Conservation (phyloP, 208 protist genomes). For the Acanthamoeba sp. region DNA sequence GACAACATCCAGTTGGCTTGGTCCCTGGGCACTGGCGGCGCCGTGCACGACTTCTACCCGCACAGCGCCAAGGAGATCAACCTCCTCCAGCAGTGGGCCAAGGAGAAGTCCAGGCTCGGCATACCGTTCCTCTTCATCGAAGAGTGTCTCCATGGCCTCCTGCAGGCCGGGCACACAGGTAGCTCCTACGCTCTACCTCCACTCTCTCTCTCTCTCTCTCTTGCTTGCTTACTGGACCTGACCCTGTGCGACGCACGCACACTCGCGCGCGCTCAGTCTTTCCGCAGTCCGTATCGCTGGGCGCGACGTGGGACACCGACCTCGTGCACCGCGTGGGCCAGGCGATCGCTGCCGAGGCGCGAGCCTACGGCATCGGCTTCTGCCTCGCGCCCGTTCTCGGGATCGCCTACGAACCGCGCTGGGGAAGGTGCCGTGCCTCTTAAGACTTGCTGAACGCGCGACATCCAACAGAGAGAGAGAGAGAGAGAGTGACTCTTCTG, state of each 20-base stretch:
- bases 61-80: background rate
- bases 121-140: constrained; percentile 11
- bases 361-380: background rate
- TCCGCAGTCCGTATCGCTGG: background rate
- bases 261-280: background rate
- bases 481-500: too few species aligned
- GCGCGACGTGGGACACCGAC: background rate
- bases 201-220: too few species aligned
- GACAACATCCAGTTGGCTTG: background rate
- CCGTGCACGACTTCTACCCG: constrained; percentile 36
- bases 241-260: background rate
- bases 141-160: background rate
- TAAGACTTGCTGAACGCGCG: too few species aligned
- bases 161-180: constrained; percentile 2
- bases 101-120: constrained; percentile 3
- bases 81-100: background rate
- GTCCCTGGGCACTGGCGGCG: background rate
- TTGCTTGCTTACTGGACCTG: too few species aligned
- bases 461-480: too few species aligned
- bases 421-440: too few species aligned
- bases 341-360: background rate
- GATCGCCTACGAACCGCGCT: background rate
- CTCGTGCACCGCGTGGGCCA: background rate
- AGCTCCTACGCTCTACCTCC: too few species aligned
- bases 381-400: background rate